Evolutionary conservation across 2,329 filamentous ascomycete species (phyloP).

Genomic region (Periconia sp.): DNA sequence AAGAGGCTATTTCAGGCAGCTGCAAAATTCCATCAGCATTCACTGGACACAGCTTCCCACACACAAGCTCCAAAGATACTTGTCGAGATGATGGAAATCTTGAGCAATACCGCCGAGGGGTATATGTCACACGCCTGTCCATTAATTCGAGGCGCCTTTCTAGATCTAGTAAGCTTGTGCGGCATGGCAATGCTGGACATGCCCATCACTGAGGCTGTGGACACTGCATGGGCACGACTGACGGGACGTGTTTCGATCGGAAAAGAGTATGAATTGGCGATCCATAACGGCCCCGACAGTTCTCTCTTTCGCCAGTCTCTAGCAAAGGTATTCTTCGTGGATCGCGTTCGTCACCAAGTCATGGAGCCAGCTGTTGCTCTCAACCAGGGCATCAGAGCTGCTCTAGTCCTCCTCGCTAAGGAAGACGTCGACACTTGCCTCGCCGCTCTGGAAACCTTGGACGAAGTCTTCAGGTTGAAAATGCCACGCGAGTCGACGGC

Average conservation of each 20-base stretch:
- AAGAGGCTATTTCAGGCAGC: slow-evolving; percentile 21
- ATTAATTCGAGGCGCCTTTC: slow-evolving; percentile 37
- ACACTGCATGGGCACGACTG: slow-evolving; percentile 24
- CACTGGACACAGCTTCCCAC: neutral
- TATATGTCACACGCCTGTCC: slow-evolving; percentile 28
- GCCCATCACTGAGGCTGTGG: slow-evolving; percentile 15
- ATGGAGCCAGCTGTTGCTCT: slow-evolving; percentile 14
- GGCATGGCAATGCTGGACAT: slow-evolving; percentile 23
- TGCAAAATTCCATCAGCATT: slow-evolving; percentile 13
- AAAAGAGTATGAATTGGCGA: slow-evolving; percentile 17
- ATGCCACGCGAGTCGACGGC: slow-evolving; percentile 18
- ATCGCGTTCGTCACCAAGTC: slow-evolving; percentile 18
- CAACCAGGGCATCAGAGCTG: slow-evolving; percentile 22
- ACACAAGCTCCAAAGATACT: neutral
- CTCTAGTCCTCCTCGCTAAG: slow-evolving; percentile 23
- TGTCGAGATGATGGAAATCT: neutral
- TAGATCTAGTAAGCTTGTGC: slow-evolving; percentile 38
- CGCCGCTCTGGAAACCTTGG: slow-evolving; percentile 23
- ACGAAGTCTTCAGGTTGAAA: slow-evolving; percentile 16
- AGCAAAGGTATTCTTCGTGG: slow-evolving; percentile 26
- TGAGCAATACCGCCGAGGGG: neutral
- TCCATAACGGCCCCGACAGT: slow-evolving; percentile 10
- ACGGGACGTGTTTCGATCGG: slow-evolving; percentile 20
- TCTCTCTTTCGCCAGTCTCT: slow-evolving; percentile 22
- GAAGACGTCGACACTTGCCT: slow-evolving; percentile 31